Conservation (phyloP, 2,329 filamentous ascomycete species). For the Capronia americana region DNA sequence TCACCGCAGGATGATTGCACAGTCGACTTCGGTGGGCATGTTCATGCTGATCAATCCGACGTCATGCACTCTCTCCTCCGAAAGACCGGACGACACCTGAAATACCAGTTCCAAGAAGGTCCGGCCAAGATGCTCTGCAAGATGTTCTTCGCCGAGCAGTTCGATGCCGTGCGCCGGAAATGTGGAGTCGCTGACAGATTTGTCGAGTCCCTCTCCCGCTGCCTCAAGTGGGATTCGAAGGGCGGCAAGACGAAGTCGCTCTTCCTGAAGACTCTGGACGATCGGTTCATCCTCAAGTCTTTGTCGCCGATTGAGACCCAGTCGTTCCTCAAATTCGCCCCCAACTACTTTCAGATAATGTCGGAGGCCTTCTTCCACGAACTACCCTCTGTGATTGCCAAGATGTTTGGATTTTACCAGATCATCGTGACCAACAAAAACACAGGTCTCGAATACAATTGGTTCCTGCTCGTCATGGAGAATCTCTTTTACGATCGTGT, state of each 20-base stretch:
- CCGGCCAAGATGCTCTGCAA: slow-evolving; percentile 97
- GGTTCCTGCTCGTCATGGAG: slow-evolving; percentile 94
- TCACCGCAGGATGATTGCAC: slow-evolving; percentile 40
- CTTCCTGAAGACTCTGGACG: slow-evolving; percentile 94
- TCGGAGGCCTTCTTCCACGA: slow-evolving; percentile 94
- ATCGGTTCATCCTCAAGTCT: slow-evolving; percentile 90
- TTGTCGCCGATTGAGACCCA: slow-evolving; percentile 89
- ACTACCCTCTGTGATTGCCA: slow-evolving; percentile 93
- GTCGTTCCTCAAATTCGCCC: slow-evolving; percentile 92
- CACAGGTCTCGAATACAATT: slow-evolving; percentile 91
- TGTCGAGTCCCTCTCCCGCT: slow-evolving; percentile 91
- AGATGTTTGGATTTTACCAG: slow-evolving; percentile 99
- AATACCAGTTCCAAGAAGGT: slow-evolving; percentile 93
- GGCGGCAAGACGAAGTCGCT: slow-evolving; percentile 98
- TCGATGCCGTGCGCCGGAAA: slow-evolving; percentile 90
- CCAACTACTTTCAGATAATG: slow-evolving; percentile 97
- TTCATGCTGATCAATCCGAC: slow-evolving; percentile 63
- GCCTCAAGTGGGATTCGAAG: slow-evolving; percentile 97
- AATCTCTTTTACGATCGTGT: slow-evolving; percentile 96
- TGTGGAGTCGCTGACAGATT: slow-evolving; percentile 94
- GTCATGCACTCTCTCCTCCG: slow-evolving; percentile 86
- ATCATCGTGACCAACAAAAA: slow-evolving; percentile 94
- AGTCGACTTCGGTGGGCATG: slow-evolving; percentile 43
- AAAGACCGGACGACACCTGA: slow-evolving; percentile 87
- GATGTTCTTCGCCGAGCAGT: slow-evolving; percentile 97